A percentile compares a stretch with the other conserved stretches of the same genome.
Conservation (phyloP, 2,329 filamentous ascomycete genomes). For the Hirsutella thompsonii region DNA sequence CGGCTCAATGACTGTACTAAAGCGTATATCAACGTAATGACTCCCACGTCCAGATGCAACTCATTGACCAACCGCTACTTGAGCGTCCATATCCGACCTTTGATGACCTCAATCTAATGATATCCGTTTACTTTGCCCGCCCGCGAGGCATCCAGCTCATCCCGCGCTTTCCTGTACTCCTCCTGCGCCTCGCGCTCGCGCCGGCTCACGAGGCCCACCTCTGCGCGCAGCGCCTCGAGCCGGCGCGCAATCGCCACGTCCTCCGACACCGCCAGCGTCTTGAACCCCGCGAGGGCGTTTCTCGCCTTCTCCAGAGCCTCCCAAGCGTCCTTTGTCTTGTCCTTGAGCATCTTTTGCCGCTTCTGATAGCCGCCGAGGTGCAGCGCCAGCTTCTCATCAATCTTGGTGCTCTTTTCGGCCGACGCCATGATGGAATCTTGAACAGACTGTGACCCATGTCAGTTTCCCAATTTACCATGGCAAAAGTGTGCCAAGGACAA, state of each 20-base stretch:
- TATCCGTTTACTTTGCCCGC: constrained; percentile 21
- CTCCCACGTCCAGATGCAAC: too few relatives aligned
- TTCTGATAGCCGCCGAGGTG: constrained; percentile 86
- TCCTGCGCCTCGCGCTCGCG: constrained; percentile 89
- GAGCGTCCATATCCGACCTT: too few relatives aligned
- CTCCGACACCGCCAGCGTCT: constrained; percentile 66
- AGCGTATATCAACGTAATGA: too few relatives aligned
- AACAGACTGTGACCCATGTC: constrained; percentile 35
- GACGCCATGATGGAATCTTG: constrained; percentile 61
- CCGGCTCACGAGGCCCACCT: constrained; percentile 67
- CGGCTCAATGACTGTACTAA: too few relatives aligned
- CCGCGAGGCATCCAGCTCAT: constrained; percentile 58
- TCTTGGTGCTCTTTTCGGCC: constrained; percentile 70
- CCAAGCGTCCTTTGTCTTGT: constrained; percentile 67
- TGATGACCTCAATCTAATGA: constrained; percentile 16
- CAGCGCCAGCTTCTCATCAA: constrained; percentile 85
- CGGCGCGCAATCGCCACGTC: constrained; percentile 61
- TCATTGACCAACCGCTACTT: too few relatives aligned
- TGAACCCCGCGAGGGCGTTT: constrained; percentile 60
- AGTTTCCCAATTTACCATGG: not conserved
- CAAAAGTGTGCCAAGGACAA: not conserved
- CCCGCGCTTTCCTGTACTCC: constrained; percentile 60
- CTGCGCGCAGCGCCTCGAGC: constrained; percentile 64
- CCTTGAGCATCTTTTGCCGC: constrained; percentile 64
- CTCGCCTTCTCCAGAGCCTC: constrained; percentile 62